Evolutionary conservation across 768 basidiomycete genomes (phyloP).

Genomic region (Leccinum uliginosum): DNA sequence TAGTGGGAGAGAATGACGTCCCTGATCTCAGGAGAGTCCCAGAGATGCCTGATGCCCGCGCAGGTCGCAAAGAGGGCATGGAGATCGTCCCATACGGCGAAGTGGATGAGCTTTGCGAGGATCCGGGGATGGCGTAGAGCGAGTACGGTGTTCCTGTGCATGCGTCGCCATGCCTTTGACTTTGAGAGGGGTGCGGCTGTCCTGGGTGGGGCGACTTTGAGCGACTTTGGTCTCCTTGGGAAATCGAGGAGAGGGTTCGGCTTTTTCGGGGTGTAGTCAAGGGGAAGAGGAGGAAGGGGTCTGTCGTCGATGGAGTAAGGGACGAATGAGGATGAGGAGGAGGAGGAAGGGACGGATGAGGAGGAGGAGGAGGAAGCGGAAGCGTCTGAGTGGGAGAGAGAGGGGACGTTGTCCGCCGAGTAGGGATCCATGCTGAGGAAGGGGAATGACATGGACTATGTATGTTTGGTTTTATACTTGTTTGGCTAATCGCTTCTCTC

Average conservation of each 20-base stretch:
- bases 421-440: conserved; percentile 25
- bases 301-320: conserved; percentile 17
- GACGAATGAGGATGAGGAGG: conserved; percentile 5
- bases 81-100: conserved; percentile 38
- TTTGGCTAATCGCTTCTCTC: conserved; percentile 6
- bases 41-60: conserved; percentile 30
- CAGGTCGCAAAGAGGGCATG: conserved; percentile 36
- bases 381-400: conserved; percentile 26
- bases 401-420: conserved; percentile 21
- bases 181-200: conserved; percentile 6
- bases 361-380: conserved; percentile 16
- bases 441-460: neutral
- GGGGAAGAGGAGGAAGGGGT: conserved; percentile 20
- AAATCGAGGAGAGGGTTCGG: neutral
- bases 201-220: conserved; percentile 2
- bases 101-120: conserved; percentile 30
- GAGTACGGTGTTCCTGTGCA: conserved; percentile 23
- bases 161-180: conserved; percentile 24
- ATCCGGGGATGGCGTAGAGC: conserved; percentile 34
- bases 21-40: conserved; percentile 30
- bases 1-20: conserved; percentile 43
- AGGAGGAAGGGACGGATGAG: conserved; percentile 9
- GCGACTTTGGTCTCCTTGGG: neutral
- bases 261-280: neutral
- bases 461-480: too few relatives aligned